Conservation (phyloP, 768 basidiomycete species). For the Strobilomyces dryophilus region DNA sequence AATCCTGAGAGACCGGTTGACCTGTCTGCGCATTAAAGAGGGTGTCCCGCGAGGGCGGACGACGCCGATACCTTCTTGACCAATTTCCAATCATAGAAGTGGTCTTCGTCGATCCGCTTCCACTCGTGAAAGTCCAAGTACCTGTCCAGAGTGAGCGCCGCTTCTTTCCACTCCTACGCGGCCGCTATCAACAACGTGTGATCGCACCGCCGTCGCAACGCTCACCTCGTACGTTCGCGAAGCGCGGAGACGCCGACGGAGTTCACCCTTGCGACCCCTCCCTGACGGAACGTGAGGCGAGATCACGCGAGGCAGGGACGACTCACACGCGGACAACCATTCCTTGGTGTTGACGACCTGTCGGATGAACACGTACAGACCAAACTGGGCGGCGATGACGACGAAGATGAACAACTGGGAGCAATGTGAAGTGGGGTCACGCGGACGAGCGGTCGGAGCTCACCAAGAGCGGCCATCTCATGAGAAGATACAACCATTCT, state of each 20-base stretch:
- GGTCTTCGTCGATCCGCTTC: constrained; percentile 85
- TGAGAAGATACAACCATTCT: constrained; percentile 72
- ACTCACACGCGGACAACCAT: constrained; percentile 82
- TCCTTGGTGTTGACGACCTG: constrained; percentile 95
- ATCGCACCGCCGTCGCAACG: background rate
- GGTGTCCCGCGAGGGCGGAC: background rate
- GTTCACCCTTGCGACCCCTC: constrained; percentile 76
- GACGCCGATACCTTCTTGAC: constrained; percentile 58
- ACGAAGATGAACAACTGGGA: constrained; percentile 73
- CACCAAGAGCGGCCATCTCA: constrained; percentile 87
- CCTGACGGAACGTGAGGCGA: constrained; percentile 42
- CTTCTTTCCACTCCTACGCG: constrained; percentile 79
- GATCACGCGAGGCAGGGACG: background rate
- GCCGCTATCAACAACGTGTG: no score
- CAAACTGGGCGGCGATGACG: constrained; percentile 82
- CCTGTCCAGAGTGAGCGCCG: constrained; percentile 73
- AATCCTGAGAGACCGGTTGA: constrained; percentile 66
- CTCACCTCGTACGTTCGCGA: constrained; percentile 70
- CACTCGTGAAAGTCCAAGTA: constrained; percentile 85
- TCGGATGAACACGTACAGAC: constrained; percentile 80
- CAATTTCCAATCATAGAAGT: constrained; percentile 89
- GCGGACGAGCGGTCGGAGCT: constrained; percentile 16
- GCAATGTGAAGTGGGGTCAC: constrained; percentile 4
- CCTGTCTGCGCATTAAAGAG: constrained; percentile 36
- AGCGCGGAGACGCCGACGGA: constrained; percentile 71